Conservation (phyloP, 805 yeast genomes). For the Scheffersomyces coipomensis region DNA sequence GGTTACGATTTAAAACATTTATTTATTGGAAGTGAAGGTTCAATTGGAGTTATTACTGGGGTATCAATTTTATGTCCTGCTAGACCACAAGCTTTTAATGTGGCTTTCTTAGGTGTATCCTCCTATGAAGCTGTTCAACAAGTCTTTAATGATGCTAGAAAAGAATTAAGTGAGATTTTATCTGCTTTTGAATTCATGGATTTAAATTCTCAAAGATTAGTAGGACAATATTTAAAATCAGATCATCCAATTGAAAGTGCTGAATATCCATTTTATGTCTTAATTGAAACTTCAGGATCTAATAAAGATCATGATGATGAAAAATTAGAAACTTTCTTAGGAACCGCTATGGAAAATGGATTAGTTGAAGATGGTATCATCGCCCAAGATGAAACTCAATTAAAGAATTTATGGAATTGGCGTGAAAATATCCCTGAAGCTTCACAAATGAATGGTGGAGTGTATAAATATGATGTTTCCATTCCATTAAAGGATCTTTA, state of each 20-base stretch:
- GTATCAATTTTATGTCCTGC: slow-evolving; percentile 88
- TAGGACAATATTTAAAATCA: slow-evolving; percentile 56
- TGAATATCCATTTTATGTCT: slow-evolving; percentile 82
- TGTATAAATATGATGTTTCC: slow-evolving; percentile 95
- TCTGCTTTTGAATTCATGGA: slow-evolving; percentile 97
- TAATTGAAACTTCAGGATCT: slow-evolving; percentile 96
- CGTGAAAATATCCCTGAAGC: slow-evolving; percentile 94
- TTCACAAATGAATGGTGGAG: slow-evolving; percentile 83
- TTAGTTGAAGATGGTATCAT: slow-evolving; percentile 89
- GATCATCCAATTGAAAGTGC: slow-evolving; percentile 76
- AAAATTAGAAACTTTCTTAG: slow-evolving; percentile 83
- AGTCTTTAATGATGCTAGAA: slow-evolving; percentile 74
- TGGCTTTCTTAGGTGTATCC: slow-evolving; percentile 81
- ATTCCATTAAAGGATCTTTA: slow-evolving; percentile 81
- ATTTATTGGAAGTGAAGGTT: slow-evolving; percentile 93
- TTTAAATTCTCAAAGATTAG: slow-evolving; percentile 59
- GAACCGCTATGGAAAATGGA: slow-evolving; percentile 79
- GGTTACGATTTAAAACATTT: slow-evolving; percentile 92
- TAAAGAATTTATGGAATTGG: slow-evolving; percentile 87
- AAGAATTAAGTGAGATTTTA: slow-evolving; percentile 77
- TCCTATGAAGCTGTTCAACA: slow-evolving; percentile 82
- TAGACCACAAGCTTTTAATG: slow-evolving; percentile 81
- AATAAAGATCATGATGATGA: slow-evolving; percentile 90
- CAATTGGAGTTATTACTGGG: slow-evolving; percentile 87
- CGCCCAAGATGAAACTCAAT: slow-evolving; percentile 92